phyloP scores from a whole-genome alignment of 306 rosid species.

The Fragaria vesca region DNA sequence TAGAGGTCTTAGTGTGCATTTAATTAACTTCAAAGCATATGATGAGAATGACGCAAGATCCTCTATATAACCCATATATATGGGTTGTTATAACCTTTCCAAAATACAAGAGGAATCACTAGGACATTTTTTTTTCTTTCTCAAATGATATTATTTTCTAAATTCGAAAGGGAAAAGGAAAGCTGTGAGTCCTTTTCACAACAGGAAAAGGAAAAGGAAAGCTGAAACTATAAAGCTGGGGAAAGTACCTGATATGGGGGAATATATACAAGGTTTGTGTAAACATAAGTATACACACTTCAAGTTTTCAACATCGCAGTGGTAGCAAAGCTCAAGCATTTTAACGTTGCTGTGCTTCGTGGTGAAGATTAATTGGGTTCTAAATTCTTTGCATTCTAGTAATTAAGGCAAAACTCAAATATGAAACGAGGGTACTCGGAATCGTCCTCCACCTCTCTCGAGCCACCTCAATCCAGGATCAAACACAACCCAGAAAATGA shows the following conservation, averaged over 20 bases:
- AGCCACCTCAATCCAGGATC: not conserved
- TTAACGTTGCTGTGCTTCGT: too few species aligned
- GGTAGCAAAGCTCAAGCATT: not conserved
- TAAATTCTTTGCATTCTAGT: not conserved
- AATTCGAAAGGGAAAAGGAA: not conserved
- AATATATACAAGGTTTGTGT: not conserved
- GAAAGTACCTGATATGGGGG: not conserved
- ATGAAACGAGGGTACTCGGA: not conserved
- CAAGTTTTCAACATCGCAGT: not conserved
- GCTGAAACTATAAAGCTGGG: not conserved
- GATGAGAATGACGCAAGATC: not conserved
- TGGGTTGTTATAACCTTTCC: not conserved
- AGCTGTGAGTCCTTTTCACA: not conserved
- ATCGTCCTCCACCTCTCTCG: not conserved
- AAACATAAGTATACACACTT: not conserved
- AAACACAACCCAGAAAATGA: not conserved
- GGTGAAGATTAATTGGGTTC: not conserved
- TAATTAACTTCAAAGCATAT: not conserved
- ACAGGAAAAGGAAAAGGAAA: not conserved
- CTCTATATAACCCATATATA: not conserved
- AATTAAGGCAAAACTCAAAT: not conserved
- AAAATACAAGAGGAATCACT: not conserved
- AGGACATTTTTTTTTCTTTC: not conserved
- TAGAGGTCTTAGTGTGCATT: too few species aligned
- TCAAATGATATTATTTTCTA: not conserved